Base-by-base conservation (phyloP, 305 asterid species). In the Petunia hybrid region DNA sequence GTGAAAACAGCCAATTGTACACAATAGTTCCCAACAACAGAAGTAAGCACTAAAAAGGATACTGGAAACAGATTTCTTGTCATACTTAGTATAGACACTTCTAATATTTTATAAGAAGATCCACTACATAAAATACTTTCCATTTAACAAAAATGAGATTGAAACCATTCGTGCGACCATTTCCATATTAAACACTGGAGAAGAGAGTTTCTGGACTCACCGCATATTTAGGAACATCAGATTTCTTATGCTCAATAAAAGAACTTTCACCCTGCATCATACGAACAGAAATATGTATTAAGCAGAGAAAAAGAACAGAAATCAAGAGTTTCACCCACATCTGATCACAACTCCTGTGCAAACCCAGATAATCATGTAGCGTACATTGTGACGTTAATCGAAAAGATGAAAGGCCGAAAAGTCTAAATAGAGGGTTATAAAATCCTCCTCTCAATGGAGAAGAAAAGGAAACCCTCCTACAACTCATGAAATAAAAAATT, bases 211-310 rank as follows among this genome's bases (percentile, higher is more conserved):
- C 66, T 75, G 82, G 85, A 89, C 98, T 92, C 88, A 96, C 99
- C 53, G 98, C 99, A 89, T 93, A 96, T 87, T 80, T 92, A 55
- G 95, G 97, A 83, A 87, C 82, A 82, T 88, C 94, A 80, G 82
- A 82, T 80, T 83, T 91, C 90, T 86, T 89, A 42, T 78, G 76
- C 31, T 7, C 64, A 59, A 9, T 71, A 22, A 80, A 67, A 35
- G 31, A 6, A 80, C 40, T 48, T 48, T 65, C 78, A 38, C 59
- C 82, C 82, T 80, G 78, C 82, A 80, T 35, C 79, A 67, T 80
- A 36, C 76, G 43, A 78, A 46, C 70, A 78, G 63, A 78, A 63
- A 42, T 51, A 63, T 46, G 60, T 59, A 65, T 14, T 6, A 7
- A 74, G 79, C 48, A 74, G 48, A 36, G 36, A 36, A 38, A 3